Evolutionary conservation across 306 rosid species (phyloP).

Genomic region (Fragaria nilgerrensis): DNA sequence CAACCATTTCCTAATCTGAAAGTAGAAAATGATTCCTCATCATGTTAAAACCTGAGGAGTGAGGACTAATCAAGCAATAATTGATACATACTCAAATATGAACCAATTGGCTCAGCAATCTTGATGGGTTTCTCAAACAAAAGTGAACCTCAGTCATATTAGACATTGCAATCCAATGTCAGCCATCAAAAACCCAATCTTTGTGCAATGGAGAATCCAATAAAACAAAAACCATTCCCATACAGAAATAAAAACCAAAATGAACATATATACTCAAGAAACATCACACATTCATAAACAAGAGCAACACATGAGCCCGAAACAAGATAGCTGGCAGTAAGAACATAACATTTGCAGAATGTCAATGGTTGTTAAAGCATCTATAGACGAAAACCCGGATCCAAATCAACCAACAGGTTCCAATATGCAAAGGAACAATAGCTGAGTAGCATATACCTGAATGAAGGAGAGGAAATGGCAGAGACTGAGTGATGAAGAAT

Average conservation of each 20-base stretch:
- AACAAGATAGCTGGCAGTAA: not conserved
- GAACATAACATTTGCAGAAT: not conserved
- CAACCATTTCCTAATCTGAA: not conserved
- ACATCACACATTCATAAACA: not conserved
- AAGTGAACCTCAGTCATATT: not conserved
- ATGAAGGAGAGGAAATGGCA: not conserved
- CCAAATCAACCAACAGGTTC: not conserved
- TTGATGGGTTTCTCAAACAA: not conserved
- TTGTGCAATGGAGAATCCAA: slow-evolving; percentile 14
- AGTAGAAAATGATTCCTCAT: not conserved
- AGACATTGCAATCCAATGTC: slow-evolving; percentile 1
- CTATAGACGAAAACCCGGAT: not conserved
- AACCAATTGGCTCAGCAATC: not conserved
- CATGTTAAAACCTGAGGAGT: not conserved
- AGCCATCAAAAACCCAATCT: slow-evolving; percentile 1
- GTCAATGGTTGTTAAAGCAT: not conserved
- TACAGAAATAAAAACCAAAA: not conserved
- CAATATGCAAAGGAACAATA: not conserved
- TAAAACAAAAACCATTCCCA: slow-evolving; percentile 7
- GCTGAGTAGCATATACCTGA: not conserved
- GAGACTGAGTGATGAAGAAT: not conserved
- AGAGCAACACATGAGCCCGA: not conserved
- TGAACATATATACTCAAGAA: not conserved
- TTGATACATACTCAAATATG: not conserved
- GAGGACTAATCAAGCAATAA: not conserved